These are phyloP conservation scores for Porodaedalea pini DNA, from an alignment of 1,284 basidiomycete species.

Conservation along the genomic window DNA sequence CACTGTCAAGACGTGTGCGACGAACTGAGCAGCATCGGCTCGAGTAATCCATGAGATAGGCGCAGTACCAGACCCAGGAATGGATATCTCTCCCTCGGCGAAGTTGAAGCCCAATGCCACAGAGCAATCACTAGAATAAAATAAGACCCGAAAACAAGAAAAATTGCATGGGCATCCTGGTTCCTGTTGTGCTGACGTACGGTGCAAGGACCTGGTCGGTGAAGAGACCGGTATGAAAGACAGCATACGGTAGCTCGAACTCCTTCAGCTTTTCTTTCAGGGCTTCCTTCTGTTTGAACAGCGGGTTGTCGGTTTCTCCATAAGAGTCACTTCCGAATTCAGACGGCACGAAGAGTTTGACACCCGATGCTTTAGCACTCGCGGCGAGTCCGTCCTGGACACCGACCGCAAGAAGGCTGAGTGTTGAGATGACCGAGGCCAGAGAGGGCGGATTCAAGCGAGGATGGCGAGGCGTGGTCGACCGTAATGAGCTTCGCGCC, in stretches of 20 bases:
- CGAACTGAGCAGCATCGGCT: conserved; percentile 34
- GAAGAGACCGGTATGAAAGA: conserved; percentile 33
- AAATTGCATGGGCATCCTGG: neutral
- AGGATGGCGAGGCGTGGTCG: conserved; percentile 31
- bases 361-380: too few relatives aligned
- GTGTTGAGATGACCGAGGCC: conserved; percentile 36
- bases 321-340: conserved; percentile 34
- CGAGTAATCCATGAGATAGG: conserved; percentile 32
- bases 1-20: too few relatives aligned
- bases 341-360: conserved; percentile 39
- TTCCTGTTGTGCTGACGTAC: conserved; percentile 14
- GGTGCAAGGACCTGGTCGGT: too few relatives aligned
- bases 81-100: too few relatives aligned
- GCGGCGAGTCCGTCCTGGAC: conserved; percentile 36
- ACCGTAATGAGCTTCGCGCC: conserved; percentile 31
- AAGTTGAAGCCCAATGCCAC: conserved; percentile 28
- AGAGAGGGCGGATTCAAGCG: conserved; percentile 30
- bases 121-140: conserved; percentile 22
- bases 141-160: too few relatives aligned
- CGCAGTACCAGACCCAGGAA: conserved; percentile 34
- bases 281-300: too few relatives aligned
- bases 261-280: conserved; percentile 29
- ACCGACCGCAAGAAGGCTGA: conserved; percentile 32
- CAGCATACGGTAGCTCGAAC: conserved; percentile 32
- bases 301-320: conserved; percentile 22